A percentile compares a stretch with the other conserved stretches of the same genome.
Conservation (phyloP, 805 yeast genomes). For the Kodamaea leandrae region DNA sequence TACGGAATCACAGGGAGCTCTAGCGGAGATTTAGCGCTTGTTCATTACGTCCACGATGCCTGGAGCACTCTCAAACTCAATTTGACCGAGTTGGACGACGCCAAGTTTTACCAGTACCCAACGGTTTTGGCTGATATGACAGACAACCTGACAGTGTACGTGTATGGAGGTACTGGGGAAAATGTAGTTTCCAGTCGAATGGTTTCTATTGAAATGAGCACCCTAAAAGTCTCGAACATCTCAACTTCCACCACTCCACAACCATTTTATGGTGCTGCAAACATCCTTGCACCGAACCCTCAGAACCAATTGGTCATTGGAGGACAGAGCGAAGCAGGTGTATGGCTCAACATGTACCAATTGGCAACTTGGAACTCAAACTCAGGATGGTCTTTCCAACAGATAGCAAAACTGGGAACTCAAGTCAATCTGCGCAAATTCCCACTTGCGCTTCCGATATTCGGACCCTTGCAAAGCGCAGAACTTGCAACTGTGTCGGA, state of each 20-base stretch:
- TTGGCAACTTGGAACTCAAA: conserved; percentile 69
- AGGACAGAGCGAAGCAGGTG: conserved; percentile 55
- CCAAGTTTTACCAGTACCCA: conserved; percentile 33
- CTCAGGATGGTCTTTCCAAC: conserved; percentile 62
- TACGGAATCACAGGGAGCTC: conserved; percentile 27
- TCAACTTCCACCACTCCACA: conserved; percentile 53
- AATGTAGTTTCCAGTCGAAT: conserved; percentile 38
- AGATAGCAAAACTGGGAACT: conserved; percentile 19
- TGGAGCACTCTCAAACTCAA: conserved; percentile 25
- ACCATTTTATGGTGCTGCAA: conserved; percentile 52
- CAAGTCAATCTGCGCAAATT: conserved; percentile 52
- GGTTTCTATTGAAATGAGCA: conserved; percentile 40
- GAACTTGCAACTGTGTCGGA: conserved; percentile 27
- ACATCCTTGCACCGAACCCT: conserved; percentile 42
- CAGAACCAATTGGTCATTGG: conserved; percentile 58
- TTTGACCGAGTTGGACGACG: conserved; percentile 24
- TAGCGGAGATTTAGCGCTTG: conserved; percentile 22
- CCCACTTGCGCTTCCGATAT: conserved; percentile 56
- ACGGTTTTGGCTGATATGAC: conserved; percentile 43
- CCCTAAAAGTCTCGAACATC: conserved; percentile 35
- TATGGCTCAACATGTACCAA: conserved; percentile 73
- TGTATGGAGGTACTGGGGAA: conserved; percentile 51
- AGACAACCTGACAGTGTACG: conserved; percentile 39
- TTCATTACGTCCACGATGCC: conserved; percentile 17
- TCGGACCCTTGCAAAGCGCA: conserved; percentile 27